A percentile compares a stretch with the other conserved stretches of the same genome.
These are phyloP conservation scores for Lecanosticta acicola DNA, from an alignment of 2,329 filamentous ascomycete genomes.

Conservation along the genomic window DNA sequence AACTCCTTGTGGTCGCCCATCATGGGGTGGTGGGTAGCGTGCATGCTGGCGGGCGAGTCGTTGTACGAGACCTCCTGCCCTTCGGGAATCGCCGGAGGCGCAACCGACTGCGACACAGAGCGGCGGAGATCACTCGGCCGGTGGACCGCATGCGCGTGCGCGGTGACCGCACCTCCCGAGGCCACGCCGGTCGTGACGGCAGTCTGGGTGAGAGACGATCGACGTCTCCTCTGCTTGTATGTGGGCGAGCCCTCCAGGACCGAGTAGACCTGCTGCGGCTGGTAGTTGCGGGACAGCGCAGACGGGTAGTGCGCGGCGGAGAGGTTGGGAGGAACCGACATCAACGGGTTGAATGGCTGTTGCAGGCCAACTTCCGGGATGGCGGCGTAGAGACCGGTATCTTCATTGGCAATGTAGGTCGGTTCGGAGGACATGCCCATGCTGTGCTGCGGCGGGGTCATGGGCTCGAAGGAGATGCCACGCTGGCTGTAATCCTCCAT, in stretches of 20 bases:
- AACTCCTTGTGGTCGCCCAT: conserved; percentile 74
- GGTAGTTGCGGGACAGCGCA: conserved; percentile 55
- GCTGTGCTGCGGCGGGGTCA: conserved; percentile 90
- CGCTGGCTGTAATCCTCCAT: conserved; percentile 97
- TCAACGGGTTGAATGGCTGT: conserved; percentile 76
- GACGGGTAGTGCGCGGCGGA: conserved; percentile 66
- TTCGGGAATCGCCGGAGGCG: conserved; percentile 56
- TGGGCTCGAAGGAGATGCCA: conserved; percentile 90
- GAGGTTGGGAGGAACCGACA: conserved; percentile 83
- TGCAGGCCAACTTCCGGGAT: conserved; percentile 82
- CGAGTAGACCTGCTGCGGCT: conserved; percentile 77
- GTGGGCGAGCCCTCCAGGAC: conserved; percentile 97
- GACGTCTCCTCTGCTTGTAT: conserved; percentile 92
- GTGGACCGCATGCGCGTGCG: conserved; percentile 56
- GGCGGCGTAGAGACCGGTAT: conserved; percentile 90
- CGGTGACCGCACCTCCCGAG: conserved; percentile 43
- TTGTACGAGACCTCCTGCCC: conserved; percentile 62
- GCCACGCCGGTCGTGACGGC: conserved; percentile 53
- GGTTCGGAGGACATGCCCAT: conserved; percentile 81
- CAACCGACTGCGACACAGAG: conserved; percentile 82
- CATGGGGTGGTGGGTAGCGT: conserved; percentile 62
- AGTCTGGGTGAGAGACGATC: conserved; percentile 82
- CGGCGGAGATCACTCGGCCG: conserved; percentile 84
- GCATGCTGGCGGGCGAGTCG: conserved; percentile 71
- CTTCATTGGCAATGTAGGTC: conserved; percentile 96